Evolutionary conservation across 345 rosid species (phyloP).

Genomic region (Garcia nutans): DNA sequence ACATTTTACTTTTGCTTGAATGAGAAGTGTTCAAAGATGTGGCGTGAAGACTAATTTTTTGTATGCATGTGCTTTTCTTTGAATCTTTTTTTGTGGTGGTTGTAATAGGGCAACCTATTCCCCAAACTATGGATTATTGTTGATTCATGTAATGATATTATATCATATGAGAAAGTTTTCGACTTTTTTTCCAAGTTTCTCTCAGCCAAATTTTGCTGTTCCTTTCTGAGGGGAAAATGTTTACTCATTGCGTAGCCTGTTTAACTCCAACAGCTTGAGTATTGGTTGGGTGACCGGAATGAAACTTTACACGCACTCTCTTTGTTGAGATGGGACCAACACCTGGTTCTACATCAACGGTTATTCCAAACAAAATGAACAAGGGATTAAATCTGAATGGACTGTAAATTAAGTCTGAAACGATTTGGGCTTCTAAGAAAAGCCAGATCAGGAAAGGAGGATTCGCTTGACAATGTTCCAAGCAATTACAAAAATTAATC

Average conservation of each 20-base stretch:
- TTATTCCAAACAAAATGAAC: not conserved
- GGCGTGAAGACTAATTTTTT: slow-evolving; percentile 39
- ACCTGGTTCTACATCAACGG: too few relatives aligned
- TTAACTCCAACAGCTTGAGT: too few relatives aligned
- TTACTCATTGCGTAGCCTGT: not conserved
- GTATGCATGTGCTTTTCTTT: not conserved
- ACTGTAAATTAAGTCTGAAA: not conserved
- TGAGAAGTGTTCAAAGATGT: slow-evolving; percentile 42
- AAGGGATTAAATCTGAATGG: not conserved
- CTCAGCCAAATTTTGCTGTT: too few relatives aligned
- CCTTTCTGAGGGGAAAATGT: too few relatives aligned
- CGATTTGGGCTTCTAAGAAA: not conserved
- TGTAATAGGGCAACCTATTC: not conserved
- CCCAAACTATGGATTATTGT: not conserved
- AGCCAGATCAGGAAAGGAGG: not conserved
- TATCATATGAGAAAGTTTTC: too few relatives aligned
- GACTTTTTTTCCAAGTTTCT: too few relatives aligned
- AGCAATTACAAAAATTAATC: not conserved
- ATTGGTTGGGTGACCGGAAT: too few relatives aligned
- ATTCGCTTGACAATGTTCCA: not conserved
- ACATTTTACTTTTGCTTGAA: slow-evolving; percentile 62
- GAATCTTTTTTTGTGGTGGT: not conserved
- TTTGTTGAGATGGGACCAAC: too few relatives aligned
- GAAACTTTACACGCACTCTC: too few relatives aligned
- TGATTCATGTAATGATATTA: too few relatives aligned